A percentile compares a stretch with the other conserved stretches of the same genome.
phyloP scores from a whole-genome alignment of 805 yeast genomes.

The Dipodascus albidus region DNA sequence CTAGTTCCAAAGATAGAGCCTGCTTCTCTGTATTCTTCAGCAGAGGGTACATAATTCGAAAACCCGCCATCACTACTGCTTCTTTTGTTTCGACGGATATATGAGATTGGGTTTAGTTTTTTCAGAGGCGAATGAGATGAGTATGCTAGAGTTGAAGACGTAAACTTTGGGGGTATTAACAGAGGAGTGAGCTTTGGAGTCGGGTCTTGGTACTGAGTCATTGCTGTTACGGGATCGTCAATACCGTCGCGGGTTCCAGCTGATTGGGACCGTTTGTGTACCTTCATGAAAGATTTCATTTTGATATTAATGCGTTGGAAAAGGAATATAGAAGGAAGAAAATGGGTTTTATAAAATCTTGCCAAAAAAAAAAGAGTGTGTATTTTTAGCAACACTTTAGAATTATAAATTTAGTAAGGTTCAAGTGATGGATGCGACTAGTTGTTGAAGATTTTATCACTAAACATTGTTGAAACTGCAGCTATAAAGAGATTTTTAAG shows the following conservation, averaged over 20 bases:
- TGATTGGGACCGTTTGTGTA: conserved; percentile 13
- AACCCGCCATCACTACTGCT: conserved; percentile 13
- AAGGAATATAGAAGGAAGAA: neutral
- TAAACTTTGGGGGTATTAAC: neutral
- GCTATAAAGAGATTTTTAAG: no score
- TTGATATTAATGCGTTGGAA: neutral
- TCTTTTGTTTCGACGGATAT: conserved; percentile 9
- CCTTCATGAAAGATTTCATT: conserved; percentile 11
- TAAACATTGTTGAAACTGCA: no score
- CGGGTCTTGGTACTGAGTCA: neutral
- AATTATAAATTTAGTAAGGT: neutral
- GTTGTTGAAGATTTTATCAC: no score
- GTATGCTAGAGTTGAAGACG: neutral
- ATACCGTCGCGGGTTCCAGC: conserved; percentile 8
- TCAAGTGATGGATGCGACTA: no score
- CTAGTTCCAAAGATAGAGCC: conserved; percentile 35
- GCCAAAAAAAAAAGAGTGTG: neutral
- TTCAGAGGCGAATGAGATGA: conserved; percentile 9
- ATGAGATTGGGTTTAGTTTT: conserved; percentile 14
- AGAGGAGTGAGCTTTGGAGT: neutral
- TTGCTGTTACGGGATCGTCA: neutral
- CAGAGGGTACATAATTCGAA: conserved; percentile 10
- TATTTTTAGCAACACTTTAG: conserved; percentile 4
- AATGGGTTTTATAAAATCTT: no score
- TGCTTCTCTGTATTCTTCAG: conserved; percentile 15